These are phyloP conservation scores for Fraxinus latifolia DNA, from an alignment of 305 asterid genomes.

Conservation along the genomic window DNA sequence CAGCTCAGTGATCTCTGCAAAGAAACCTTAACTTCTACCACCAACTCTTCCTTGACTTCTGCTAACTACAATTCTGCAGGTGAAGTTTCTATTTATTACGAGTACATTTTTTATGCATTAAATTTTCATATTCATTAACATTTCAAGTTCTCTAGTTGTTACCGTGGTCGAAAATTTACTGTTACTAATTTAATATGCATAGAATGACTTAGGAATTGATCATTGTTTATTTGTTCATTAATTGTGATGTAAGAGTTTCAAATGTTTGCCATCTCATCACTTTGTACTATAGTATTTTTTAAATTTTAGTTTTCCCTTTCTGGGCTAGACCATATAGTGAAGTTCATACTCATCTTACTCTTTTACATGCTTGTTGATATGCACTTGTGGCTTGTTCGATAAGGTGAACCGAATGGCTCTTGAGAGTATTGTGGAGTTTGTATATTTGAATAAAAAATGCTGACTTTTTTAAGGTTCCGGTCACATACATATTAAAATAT, in stretches of 20 bases:
- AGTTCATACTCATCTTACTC: not conserved
- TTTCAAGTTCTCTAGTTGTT: not conserved
- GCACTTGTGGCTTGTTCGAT: not conserved
- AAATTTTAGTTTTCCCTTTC: too few species aligned
- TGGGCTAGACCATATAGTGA: not conserved
- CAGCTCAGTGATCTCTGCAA: slow-evolving; percentile 69
- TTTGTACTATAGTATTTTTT: not conserved
- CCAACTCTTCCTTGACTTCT: slow-evolving; percentile 28
- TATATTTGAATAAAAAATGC: not conserved
- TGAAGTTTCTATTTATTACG: not conserved
- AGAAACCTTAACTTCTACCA: slow-evolving; percentile 43
- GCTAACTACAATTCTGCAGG: slow-evolving; percentile 34
- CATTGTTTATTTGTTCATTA: not conserved
- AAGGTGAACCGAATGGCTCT: not conserved
- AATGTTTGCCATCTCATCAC: not conserved
- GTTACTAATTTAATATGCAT: not conserved
- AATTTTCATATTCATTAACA: not conserved
- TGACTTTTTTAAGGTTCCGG: not conserved
- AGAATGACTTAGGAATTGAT: not conserved
- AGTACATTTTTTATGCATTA: not conserved
- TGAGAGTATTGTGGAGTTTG: not conserved
- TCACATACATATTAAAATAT: not conserved
- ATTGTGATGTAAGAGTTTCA: not conserved
- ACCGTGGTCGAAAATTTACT: not conserved
- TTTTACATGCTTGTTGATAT: not conserved